A percentile compares a stretch with the other conserved stretches of the same genome.
phyloP scores from a whole-genome alignment of 371 early-diverging fungal genomes.

The Rhizomucor pusillus region DNA sequence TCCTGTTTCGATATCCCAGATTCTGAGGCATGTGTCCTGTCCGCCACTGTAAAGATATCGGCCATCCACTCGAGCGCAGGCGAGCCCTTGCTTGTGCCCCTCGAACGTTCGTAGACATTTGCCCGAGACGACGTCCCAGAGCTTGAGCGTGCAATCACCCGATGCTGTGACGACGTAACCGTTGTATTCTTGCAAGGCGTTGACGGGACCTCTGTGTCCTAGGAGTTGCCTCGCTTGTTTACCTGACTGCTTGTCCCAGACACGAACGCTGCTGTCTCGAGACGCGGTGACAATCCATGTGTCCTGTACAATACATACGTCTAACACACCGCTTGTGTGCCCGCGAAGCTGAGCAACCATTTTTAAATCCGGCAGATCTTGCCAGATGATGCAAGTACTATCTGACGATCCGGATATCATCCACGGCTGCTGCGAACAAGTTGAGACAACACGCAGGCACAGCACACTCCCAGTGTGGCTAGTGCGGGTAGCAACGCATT shows the following conservation, averaged over 20 bases:
- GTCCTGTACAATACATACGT: slow-evolving; percentile 74
- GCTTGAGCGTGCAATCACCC: slow-evolving; percentile 80
- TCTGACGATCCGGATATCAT: slow-evolving; percentile 95
- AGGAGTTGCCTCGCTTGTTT: slow-evolving; percentile 55
- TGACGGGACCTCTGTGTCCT: slow-evolving; percentile 89
- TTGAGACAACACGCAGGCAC: slow-evolving; percentile 50
- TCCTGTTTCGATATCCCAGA: slow-evolving; percentile 94
- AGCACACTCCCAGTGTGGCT: slow-evolving; percentile 92
- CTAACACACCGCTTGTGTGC: slow-evolving; percentile 78
- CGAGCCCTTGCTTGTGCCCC: slow-evolving; percentile 83
- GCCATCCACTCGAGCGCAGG: slow-evolving; percentile 92
- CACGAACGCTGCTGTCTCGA: slow-evolving; percentile 87
- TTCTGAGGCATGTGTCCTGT: slow-evolving; percentile 88
- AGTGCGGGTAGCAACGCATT: slow-evolving; percentile 64
- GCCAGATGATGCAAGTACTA: slow-evolving; percentile 82
- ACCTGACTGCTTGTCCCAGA: slow-evolving; percentile 71
- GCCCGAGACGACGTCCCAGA: slow-evolving; percentile 84
- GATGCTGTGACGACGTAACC: slow-evolving; percentile 78
- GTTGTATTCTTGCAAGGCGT: slow-evolving; percentile 76
- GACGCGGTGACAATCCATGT: slow-evolving; percentile 81
- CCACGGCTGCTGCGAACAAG: slow-evolving; percentile 71
- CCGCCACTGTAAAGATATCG: slow-evolving; percentile 86
- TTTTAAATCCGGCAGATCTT: slow-evolving; percentile 29
- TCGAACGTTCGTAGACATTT: slow-evolving; percentile 59
- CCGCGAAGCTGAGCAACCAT: slow-evolving; percentile 24